Base-by-base conservation (phyloP, 805 yeast species). In the Vanderwaltozyma tropicalis region DNA sequence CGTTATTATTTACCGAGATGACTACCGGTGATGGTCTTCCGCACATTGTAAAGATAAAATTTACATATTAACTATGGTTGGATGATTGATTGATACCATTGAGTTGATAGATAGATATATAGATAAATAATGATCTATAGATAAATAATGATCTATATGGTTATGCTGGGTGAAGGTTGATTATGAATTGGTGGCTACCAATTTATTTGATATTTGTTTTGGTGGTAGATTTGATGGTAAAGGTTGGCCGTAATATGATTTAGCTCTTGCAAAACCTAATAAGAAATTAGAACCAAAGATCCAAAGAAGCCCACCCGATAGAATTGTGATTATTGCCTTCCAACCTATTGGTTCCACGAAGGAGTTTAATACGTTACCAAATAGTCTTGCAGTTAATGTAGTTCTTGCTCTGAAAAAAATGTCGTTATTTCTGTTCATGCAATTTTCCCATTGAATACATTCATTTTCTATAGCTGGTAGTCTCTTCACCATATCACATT, bases 331-430 rank as follows among this genome's bases (percentile, higher is more conserved):
- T 32, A 77, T 63, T 15, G 80, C 73, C 52, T 79, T 77, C 43
- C 69, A 59, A 3, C 84, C 78, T 31, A 82, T 66, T 0, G 86
- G 87, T 45, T 80, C 84, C 15, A 80, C 64, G 38, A 81, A 63
- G 0, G 80, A 71, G 47, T 79, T 78, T 10, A 80, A 46, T 13
- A 80, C 62, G 34, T 72, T 59, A 0, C 87, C 88, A 2, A 81
- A 47, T 0, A 80, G 70, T 39, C 73, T 76, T 1, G 84, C 83
- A 41, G 76, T 70, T 11, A 80, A 62, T 31, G 69, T 66, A 1
- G 84, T 67, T 46, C 76, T 69, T 3, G 78, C 75, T 1, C 68
- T 63, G 25, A 59, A 56, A 8, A 52, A 42, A 7, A 38, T 55
- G 44, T 49, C 67, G 53, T 48, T 62, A 39, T 77, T 74, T 47